These are phyloP conservation scores for Wickerhamomyces alni DNA, from an alignment of 805 yeast genomes.

Conservation along the genomic window DNA sequence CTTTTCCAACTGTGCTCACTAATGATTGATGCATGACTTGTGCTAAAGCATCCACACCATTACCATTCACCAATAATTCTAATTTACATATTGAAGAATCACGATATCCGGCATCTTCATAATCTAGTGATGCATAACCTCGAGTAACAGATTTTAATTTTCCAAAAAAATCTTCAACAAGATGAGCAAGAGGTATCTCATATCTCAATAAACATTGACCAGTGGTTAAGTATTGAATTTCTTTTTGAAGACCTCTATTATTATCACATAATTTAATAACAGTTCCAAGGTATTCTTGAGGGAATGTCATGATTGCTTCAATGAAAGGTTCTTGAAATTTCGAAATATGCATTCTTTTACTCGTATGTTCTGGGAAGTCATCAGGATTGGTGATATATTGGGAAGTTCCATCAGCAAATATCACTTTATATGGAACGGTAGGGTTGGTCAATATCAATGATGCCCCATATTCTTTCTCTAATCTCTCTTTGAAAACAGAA, in stretches of 20 bases:
- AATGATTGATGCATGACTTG: conserved; percentile 84
- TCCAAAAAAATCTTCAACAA: conserved; percentile 95
- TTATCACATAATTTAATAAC: conserved; percentile 84
- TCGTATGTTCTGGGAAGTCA: conserved; percentile 68
- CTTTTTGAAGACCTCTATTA: conserved; percentile 79
- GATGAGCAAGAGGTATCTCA: conserved; percentile 77
- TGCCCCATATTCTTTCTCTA: conserved; percentile 92
- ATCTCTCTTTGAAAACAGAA: conserved; percentile 84
- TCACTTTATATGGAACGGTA: conserved; percentile 85
- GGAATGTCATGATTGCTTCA: conserved; percentile 84
- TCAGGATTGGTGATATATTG: conserved; percentile 81
- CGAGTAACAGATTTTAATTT: conserved; percentile 81
- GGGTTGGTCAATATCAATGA: conserved; percentile 90
- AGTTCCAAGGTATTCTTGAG: conserved; percentile 80
- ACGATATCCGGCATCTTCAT: conserved; percentile 87
- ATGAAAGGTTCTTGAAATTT: conserved; percentile 82
- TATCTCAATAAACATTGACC: conserved; percentile 81
- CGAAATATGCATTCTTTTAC: conserved; percentile 33
- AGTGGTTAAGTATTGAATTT: conserved; percentile 65
- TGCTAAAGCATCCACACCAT: conserved; percentile 85
- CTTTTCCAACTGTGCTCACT: conserved; percentile 65
- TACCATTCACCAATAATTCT: conserved; percentile 86
- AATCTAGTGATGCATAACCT: conserved; percentile 93
- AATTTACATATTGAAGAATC: conserved; percentile 78
- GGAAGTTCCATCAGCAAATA: conserved; percentile 59